Evolutionary conservation across 2,329 filamentous ascomycete genomes (phyloP), one percentile per base, ranked within the genome.

Genomic region (Fusarium sp.): DNA sequence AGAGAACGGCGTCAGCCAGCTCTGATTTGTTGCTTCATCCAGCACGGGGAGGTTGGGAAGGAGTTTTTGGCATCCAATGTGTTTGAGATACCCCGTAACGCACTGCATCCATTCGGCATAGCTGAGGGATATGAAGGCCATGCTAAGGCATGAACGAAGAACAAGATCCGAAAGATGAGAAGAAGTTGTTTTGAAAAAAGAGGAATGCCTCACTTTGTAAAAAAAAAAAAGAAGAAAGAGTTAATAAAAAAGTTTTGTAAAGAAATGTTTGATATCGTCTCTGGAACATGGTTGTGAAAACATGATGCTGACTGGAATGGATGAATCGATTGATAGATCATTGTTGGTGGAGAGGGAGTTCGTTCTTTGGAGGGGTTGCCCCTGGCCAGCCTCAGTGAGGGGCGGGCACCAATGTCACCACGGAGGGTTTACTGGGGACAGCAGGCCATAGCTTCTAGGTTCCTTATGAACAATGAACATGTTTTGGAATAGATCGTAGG

Each of bases 21-120:
- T 68, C 31, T 65, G 66, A 58, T 38, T 59, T 67, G 50, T 63
- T 72, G 42, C 67, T 78, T 72, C 66, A 66, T 63, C 58, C 34
- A 72, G 75, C 72, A 75, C 70, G 67, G 37, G 63, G 72, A 74
- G 64, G 58, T 60, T 66, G 67, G 71, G 66, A 71, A 62, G 50
- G 57, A 66, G 59, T 67, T 65, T 65, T 45, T 64, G 71, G 70
- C 65, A 70, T 42, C 40, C 40, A 18, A 42, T 73, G 70, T 67
- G 64, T 68, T 73, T 70, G 62, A 79, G 76, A 78, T 76, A 77
- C 76, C 70, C 75, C 54, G 57, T 71, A 38, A 65, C 54, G 47
- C 47, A 52, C 47, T 27, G 47, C 47, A 52, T 52, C 61, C 59
- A 60, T 57, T 64, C 58, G 66, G 63, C 66, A 62, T 50, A 47